Base-by-base conservation (phyloP, 331 rosid genomes). In the Malus hybrid region DNA sequence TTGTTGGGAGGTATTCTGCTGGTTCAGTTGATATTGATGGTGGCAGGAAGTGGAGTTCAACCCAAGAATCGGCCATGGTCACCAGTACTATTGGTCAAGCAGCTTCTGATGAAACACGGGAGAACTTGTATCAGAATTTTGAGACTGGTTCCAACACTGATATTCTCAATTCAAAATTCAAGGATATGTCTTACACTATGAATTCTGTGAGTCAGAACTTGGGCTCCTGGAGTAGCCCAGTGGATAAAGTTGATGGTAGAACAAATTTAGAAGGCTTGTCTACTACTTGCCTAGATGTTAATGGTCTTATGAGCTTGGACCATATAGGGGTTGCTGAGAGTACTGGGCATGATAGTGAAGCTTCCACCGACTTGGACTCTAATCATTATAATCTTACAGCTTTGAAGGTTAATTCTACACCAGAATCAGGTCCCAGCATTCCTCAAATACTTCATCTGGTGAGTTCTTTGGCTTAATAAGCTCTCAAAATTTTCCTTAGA, bases 401-500 rank as follows among this genome's bases (percentile, higher is more conserved):
- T 81, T 50, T 78, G 24, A 88, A 82, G 79, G 74, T 82, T 44
- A 87, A 79, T 72, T 73, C 90, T 44, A 30, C 79, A 79, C 82
- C 84, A 12, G 97, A 90, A 73, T 61, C 91, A 48, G 87, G 88
- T 66, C 94, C 96, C 70, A 89, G 99, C 90, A 90, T 95, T 75
- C 99, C 98, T 68, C 98, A 92, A 85, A 84, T 95, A 88, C 98
- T 95, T 80, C 93, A 92, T 78, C 76, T 78, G 85, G 99, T 92
- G 84, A 88, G 98, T 88, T 24, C 75, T 80, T 65, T 72, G 66
- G 53, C 70, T 77, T 55, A 58, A 74, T 34, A 66, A 62, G 53
- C 32, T 75, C 32, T 75, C 26, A 44, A 24, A 26, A 19, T 61
- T 78, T 70, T 73, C 5, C 4, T 34, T 16, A 10, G 42, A 32